A percentile compares a stretch with the other conserved stretches of the same genome.
Conservation (phyloP, 192 early-diverging fungal genomes). For the Gaertneriomyces semiglobifer region DNA sequence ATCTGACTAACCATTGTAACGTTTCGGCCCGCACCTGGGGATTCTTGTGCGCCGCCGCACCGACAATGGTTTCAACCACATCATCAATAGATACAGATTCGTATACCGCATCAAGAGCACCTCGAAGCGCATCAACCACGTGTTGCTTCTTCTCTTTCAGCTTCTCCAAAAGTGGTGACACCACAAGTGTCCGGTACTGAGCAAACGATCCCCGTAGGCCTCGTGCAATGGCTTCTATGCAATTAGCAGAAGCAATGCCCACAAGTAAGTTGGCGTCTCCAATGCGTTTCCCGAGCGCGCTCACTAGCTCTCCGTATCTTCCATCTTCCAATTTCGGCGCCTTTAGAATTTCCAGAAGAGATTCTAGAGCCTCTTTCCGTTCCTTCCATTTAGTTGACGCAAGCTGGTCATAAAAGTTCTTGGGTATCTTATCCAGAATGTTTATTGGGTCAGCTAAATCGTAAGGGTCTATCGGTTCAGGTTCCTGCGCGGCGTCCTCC, state of each 20-base stretch:
- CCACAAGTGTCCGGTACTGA: conserved; percentile 69
- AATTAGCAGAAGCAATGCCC: conserved; percentile 74
- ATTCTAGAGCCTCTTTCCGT: conserved; percentile 86
- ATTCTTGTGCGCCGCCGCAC: conserved; percentile 80
- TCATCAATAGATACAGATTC: conserved; percentile 61
- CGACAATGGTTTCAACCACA: conserved; percentile 73
- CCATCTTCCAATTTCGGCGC: conserved; percentile 73
- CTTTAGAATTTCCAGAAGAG: conserved; percentile 64
- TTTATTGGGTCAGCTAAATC: conserved; percentile 88
- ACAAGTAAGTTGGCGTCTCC: conserved; percentile 87
- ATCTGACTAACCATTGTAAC: conserved; percentile 69
- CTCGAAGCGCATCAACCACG: conserved; percentile 78
- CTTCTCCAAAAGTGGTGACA: conserved; percentile 78
- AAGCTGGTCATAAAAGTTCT: conserved; percentile 72
- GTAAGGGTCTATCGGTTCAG: conserved; percentile 67
- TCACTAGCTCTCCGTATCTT: conserved; percentile 77
- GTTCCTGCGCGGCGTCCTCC: conserved; percentile 49
- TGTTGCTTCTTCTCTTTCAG: conserved; percentile 92
- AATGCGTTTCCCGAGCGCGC: conserved; percentile 70
- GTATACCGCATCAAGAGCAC: conserved; percentile 83
- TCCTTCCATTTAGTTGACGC: conserved; percentile 94
- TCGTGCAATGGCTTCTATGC: conserved; percentile 73
- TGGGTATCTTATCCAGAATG: conserved; percentile 81
- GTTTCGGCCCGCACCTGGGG: conserved; percentile 83
- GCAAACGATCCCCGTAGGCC: conserved; percentile 78